A percentile compares a stretch with the other conserved stretches of the same genome.
Conservation (phyloP, 768 basidiomycete genomes). For the Exidia glandulosa region DNA sequence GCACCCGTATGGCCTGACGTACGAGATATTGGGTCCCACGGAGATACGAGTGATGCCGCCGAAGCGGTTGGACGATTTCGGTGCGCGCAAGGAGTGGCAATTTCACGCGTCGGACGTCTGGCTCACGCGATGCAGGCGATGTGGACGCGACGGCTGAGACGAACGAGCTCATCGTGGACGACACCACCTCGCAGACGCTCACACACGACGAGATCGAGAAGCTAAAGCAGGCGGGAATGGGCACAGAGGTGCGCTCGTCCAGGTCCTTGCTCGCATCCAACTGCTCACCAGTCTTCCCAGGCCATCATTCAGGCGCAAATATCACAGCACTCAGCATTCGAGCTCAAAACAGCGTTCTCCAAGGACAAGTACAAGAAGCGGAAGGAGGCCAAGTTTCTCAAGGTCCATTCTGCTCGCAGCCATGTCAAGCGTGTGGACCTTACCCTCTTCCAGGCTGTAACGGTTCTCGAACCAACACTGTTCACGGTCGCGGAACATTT, state of each 20-base stretch:
- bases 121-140: conserved; percentile 5
- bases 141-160: conserved; percentile 94
- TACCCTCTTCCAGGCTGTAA: too few relatives aligned
- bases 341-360: conserved; percentile 93
- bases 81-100: conserved; percentile 15
- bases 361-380: conserved; percentile 97
- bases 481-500: conserved; percentile 85
- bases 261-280: not conserved
- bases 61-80: conserved; percentile 64
- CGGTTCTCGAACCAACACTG: conserved; percentile 77
- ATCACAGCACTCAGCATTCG: conserved; percentile 83
- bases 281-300: conserved; percentile 26
- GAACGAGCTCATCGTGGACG: conserved; percentile 91
- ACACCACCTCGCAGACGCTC: conserved; percentile 71
- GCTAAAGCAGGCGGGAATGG: conserved; percentile 71
- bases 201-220: conserved; percentile 74
- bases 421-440: conserved; percentile 30
- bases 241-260: conserved; percentile 50
- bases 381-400: conserved; percentile 88
- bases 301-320: conserved; percentile 95
- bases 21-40: conserved; percentile 65
- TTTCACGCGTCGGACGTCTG: conserved; percentile 3
- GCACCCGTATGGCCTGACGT: conserved; percentile 78
- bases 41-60: conserved; percentile 53
- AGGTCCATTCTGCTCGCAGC: not conserved